These are phyloP conservation scores for Colletotrichum chlorophyti DNA, from an alignment of 2,329 filamentous ascomycete species.

Conservation along the genomic window DNA sequence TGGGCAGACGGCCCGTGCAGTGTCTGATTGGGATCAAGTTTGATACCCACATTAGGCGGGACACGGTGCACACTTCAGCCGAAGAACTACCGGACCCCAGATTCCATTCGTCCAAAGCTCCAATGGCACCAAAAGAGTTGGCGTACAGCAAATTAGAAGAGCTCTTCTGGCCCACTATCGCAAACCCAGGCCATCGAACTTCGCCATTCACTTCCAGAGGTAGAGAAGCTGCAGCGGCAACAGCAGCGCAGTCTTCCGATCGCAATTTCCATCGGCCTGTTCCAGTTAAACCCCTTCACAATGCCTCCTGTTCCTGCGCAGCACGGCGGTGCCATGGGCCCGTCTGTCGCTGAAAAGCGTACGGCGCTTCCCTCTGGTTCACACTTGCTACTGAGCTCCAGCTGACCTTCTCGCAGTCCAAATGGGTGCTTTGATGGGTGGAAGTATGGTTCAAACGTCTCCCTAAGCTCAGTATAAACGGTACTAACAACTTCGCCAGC, in stretches of 20 bases:
- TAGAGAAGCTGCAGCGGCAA: constrained; percentile 16
- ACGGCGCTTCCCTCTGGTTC: constrained; percentile 32
- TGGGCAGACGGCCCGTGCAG: constrained; percentile 17
- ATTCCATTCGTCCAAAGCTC: constrained; percentile 23
- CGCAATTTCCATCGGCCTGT: no score
- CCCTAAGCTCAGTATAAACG: not conserved
- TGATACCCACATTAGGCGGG: no score
- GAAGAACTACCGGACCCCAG: constrained; percentile 27
- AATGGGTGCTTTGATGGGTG: constrained; percentile 99
- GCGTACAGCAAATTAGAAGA: constrained; percentile 22
- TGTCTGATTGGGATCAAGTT: no score
- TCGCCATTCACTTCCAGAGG: not conserved
- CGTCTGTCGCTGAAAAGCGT: constrained; percentile 64
- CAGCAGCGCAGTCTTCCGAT: no score
- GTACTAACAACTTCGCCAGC: constrained; percentile 62
- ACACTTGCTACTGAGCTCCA: not conserved
- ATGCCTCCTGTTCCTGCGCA: constrained; percentile 52
- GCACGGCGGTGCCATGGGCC: constrained; percentile 48
- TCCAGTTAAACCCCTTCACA: no score
- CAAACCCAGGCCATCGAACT: not conserved
- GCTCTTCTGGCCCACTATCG: constrained; percentile 20
- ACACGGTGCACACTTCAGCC: not conserved
- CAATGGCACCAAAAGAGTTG: not conserved
- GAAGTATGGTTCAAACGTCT: constrained; percentile 70
- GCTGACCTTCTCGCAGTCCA: constrained; percentile 70